A percentile compares a stretch with the other conserved stretches of the same genome.
These are phyloP conservation scores for Sporothrix inflata DNA, from an alignment of 2,329 filamentous ascomycete species.

Conservation along the genomic window DNA sequence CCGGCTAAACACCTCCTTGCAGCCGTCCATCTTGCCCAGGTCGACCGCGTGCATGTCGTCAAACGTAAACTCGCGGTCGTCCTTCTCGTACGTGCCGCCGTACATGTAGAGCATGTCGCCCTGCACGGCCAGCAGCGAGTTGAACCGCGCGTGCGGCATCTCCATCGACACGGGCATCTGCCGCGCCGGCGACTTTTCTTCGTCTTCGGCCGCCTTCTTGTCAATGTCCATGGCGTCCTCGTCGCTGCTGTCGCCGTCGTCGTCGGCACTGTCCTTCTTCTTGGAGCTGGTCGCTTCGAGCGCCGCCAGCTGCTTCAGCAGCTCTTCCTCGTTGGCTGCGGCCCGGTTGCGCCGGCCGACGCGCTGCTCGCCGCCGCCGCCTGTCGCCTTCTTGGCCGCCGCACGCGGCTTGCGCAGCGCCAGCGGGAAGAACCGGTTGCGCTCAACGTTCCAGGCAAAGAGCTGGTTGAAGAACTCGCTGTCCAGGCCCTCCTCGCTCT, in stretches of 20 bases:
- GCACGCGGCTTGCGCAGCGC: constrained; percentile 73
- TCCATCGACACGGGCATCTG: constrained; percentile 73
- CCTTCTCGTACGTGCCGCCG: constrained; percentile 93
- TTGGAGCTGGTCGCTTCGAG: constrained; percentile 61
- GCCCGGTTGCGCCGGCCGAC: constrained; percentile 69
- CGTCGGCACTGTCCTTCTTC: constrained; percentile 11
- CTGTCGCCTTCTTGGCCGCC: constrained; percentile 58
- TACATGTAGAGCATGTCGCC: constrained; percentile 93
- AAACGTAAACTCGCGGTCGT: constrained; percentile 92
- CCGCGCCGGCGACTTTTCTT: constrained; percentile 61
- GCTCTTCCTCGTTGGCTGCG: constrained; percentile 88
- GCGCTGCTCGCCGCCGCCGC: constrained; percentile 49
- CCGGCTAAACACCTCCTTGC: constrained; percentile 85
- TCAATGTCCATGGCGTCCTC: constrained; percentile 55
- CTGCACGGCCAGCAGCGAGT: constrained; percentile 86
- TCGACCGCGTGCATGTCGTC: constrained; percentile 94
- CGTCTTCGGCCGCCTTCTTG: constrained; percentile 55
- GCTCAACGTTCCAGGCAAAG: constrained; percentile 92
- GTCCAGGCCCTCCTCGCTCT: constrained; percentile 92
- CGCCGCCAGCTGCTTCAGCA: constrained; percentile 82
- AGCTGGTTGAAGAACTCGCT: constrained; percentile 95
- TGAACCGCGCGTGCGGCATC: constrained; percentile 88
- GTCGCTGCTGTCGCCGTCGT: constrained; percentile 62
- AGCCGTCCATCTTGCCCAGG: constrained; percentile 91
- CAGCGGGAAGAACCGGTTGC: constrained; percentile 92